phyloP scores from a whole-genome alignment of 331 rosid species.

The Quercus tomentella region DNA sequence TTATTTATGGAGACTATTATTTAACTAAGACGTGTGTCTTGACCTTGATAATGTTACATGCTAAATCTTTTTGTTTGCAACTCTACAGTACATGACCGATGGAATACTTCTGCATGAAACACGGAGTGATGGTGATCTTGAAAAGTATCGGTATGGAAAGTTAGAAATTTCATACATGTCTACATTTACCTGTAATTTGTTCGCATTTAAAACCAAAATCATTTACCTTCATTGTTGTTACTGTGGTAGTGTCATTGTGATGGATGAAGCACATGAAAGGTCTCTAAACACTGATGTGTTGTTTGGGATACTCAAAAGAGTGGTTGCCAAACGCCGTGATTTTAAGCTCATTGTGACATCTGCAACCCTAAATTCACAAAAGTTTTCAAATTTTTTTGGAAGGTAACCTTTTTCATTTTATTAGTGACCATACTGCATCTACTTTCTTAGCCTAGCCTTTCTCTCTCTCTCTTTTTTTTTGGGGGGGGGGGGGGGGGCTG shows the following conservation, averaged over 20 bases:
- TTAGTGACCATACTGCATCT: neutral
- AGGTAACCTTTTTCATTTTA: constrained; percentile 48
- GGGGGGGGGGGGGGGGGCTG: too few relatives aligned
- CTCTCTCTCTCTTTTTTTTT: too few relatives aligned
- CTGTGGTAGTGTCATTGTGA: constrained; percentile 78
- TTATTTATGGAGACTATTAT: neutral
- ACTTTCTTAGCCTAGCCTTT: neutral
- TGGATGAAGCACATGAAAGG: constrained; percentile 99
- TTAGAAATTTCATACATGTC: neutral
- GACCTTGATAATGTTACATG: constrained; percentile 1
- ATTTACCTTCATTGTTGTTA: constrained; percentile 15
- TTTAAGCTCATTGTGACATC: constrained; percentile 95
- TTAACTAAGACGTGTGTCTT: neutral
- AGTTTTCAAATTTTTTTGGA: constrained; percentile 91
- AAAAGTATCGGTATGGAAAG: constrained; percentile 77
- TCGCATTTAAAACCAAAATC: constrained; percentile 11
- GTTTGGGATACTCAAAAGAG: constrained; percentile 90
- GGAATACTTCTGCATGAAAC: constrained; percentile 98
- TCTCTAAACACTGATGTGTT: constrained; percentile 92
- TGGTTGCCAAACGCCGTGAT: constrained; percentile 94
- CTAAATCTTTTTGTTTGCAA: constrained; percentile 28
- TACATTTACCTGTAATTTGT: neutral
- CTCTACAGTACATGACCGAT: constrained; percentile 94
- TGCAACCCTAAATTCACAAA: constrained; percentile 91
- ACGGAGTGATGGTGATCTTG: constrained; percentile 88